Base-by-base conservation (phyloP, 2,329 filamentous ascomycete genomes). In the Fusarium denticulatum region DNA sequence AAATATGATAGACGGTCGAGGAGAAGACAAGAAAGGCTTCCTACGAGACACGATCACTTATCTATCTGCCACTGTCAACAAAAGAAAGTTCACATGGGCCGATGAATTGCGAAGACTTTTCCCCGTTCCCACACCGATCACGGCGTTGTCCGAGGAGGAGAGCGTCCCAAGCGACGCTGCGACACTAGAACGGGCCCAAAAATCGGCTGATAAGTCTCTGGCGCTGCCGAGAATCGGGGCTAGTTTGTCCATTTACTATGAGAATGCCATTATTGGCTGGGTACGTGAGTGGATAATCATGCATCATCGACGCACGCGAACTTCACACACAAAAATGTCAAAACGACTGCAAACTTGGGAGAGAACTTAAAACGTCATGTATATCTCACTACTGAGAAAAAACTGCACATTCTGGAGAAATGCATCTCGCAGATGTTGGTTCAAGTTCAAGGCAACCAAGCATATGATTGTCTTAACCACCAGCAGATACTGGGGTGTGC, bases 81-180 rank as follows among this genome's bases (percentile, higher is more conserved):
- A 53, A 57, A 59, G 52, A 49, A 66, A 61, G 65, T 75, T 32
- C 49, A 59, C 34, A 69, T 60, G 53, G 49, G 69, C 58, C 53
- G 65, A 75, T 49, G 46, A 60, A 59, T 59, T 58, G 69, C 72
- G 52, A 67, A 73, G 71, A 69, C 73, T 75, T 76, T 72, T 65
- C 40, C 63, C 49, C 49, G 58, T 70, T 77, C 57, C 68, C 67
- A 72, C 70, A 63, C 76, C 76, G 76, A 78, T 77, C 53, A 69
- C 76, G 76, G 76, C 76, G 74, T 32, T 73, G 69, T 63, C 74
- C 71, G 69, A 66, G 40, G 45, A 32, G 50, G 50, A 32, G 49
- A 39, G 56, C 42, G n/a, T 67, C 46, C 49, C 45, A 7, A 60
- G 53, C 47, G 42, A 61, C 50, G 20, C 52, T 53, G 53, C 47